Evolutionary conservation across 2,329 filamentous ascomycete genomes (phyloP).

Genomic region (Teratosphaeria nubilosa): DNA sequence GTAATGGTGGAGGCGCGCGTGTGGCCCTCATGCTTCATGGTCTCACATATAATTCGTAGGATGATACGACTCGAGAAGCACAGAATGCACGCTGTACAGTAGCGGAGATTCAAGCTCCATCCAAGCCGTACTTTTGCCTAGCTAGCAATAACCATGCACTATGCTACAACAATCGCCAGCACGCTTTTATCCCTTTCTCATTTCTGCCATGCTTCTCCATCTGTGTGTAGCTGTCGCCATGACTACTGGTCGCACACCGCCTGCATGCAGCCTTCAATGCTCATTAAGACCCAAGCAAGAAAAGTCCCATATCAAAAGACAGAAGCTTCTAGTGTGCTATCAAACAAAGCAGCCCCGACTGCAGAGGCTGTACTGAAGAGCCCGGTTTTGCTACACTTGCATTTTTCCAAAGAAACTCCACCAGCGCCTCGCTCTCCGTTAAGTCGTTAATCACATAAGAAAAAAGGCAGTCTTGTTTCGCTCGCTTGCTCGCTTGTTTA

Average conservation of each 20-base stretch:
- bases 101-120: not conserved
- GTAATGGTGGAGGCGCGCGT: not conserved
- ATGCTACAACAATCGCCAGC: not conserved
- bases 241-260: not conserved
- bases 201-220: not conserved
- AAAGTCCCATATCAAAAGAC: not conserved
- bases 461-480: conserved; percentile 4
- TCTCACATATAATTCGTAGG: too few relatives aligned
- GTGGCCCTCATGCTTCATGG: too few relatives aligned
- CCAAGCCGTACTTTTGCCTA: not conserved
- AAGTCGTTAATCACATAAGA: conserved; percentile 6
- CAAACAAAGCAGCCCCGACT: not conserved
- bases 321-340: not conserved
- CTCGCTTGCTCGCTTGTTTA: not conserved
- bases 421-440: conserved; percentile 21
- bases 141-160: not conserved
- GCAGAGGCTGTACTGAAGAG: not conserved
- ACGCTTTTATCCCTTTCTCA: not conserved
- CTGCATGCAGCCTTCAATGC: not conserved
- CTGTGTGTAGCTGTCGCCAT: not conserved
- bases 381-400: not conserved
- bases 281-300: not conserved
- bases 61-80: not conserved
- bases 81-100: not conserved
- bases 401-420: conserved; percentile 9